Base-by-base conservation (phyloP, 2,329 filamentous ascomycete species). In the Colletotrichum melonis region DNA sequence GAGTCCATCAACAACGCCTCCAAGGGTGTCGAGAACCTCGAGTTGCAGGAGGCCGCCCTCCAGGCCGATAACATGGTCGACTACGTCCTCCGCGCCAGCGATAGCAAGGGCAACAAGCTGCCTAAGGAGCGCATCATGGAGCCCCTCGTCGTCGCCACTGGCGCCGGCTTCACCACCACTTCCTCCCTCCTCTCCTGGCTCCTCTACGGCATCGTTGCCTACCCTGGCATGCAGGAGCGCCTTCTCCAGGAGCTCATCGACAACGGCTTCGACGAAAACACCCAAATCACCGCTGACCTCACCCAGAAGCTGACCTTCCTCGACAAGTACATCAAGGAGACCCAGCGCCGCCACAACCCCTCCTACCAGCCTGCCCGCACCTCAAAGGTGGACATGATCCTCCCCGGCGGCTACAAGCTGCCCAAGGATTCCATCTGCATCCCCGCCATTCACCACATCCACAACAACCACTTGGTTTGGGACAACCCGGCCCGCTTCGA, bases 301-400 rank as follows among this genome's bases (percentile, higher is more conserved):
- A 86, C 85, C 2, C 80, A 85, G 63, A 80, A 82, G 56, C 84
- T 92, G 6, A 77, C 81, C 2, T 90, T 87, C 79, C 83, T 90
- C 9, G 89, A 91, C 78, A 86, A 86, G 59, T 90, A 87, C 78
- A 81, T 92, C 83, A 91, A 92, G 79, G 90, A 92, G 78, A 89
- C 86, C 1, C 89, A 90, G 78, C 86, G 90, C 2, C 82, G 83
- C 3, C 90, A 92, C 81, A 91, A 89, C 79, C 88, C 90, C 0
- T 89, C 88, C 0, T 92, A 88, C 81, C 90, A 92, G 76, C 88
- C 90, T 0, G 90, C 83, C 1, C 88, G 90, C 35, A 92, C 88
- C 1, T 82, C 90, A 2, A 87, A 87, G 73, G 81, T 81, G 4
- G 90, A 92, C 77, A 80, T 90, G 69, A 83, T 92, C 30, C 80